Percentiles rank a stretch among this genome's conserved stretches.
Conservation (phyloP, 2,329 filamentous ascomycete genomes). For the Endocalyx cinctus region DNA sequence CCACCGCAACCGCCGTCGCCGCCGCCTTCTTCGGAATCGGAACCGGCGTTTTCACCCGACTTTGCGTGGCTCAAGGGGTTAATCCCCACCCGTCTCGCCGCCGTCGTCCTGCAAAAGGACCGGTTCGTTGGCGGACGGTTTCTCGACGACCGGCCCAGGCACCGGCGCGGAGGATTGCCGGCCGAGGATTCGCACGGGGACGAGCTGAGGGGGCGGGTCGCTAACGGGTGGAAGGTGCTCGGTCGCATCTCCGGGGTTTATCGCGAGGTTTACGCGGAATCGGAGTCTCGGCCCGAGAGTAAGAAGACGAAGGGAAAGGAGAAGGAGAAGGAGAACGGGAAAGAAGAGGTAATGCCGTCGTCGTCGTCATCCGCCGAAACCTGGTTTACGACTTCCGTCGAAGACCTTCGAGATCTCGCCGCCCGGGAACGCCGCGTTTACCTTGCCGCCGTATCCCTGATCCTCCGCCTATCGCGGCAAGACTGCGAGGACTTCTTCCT, state of each 20-base stretch:
- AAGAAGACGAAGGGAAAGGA: no score
- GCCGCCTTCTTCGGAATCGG: no score
- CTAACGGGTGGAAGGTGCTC: background rate
- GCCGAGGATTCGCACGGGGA: background rate
- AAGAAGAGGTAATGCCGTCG: no score
- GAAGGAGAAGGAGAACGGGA: background rate
- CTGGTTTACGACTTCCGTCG: no score
- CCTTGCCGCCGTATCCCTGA: background rate
- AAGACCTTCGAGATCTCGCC: background rate
- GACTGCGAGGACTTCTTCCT: background rate
- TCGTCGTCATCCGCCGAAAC: no score
- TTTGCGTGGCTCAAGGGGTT: background rate
- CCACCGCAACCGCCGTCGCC: background rate
- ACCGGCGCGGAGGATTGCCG: background rate
- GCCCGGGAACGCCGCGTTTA: background rate
- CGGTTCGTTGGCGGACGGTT: no score
- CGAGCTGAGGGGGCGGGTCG: background rate
- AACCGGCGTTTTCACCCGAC: no score
- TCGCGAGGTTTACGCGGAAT: background rate
- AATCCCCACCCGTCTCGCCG: background rate
- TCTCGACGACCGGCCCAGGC: no score
- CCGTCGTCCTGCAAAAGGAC: conserved; percentile 1
- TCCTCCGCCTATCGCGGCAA: background rate
- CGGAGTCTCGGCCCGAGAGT: no score
- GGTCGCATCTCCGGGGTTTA: background rate